Evolutionary conservation across 2,329 filamentous ascomycete species (phyloP), one percentile per base, ranked within the genome.

Genomic region (Aspergillus novoparasiticus): DNA sequence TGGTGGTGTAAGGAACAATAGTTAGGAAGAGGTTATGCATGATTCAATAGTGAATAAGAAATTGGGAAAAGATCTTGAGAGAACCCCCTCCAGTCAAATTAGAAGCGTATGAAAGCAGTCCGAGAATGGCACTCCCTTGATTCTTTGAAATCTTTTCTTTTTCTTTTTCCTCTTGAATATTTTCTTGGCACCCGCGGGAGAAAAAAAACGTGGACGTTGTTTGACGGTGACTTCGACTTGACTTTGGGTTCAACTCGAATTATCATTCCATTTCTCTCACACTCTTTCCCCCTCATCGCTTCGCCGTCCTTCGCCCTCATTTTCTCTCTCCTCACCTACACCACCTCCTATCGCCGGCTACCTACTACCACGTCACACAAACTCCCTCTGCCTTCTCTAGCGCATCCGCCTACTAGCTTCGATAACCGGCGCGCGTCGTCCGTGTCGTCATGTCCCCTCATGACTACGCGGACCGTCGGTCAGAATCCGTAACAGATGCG

Each of bases 401-500:
- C 65, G 65, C 65, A 67, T 63, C 56, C 58, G 32, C 59, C 58
- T 57, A 48, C 64, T 64, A 64, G 68, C 59, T 59, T 56, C 48
- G 58, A 67, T 67, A 67, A 61, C 62, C 61, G 67, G 68, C 66
- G 66, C 65, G 63, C 63, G 58, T 61, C 59, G 75, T 74, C 72
- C 72, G 70, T 73, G 73, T 77, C 75, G 76, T 78, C 76, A 80
- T 80, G 78, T 75, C 75, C 68, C 67, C 72, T 70, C 75, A 79
- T 77, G 77, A 75, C 74, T 70, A 74, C 70, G 75, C 77, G 71
- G 78, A 79, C 72, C 71, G 67, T 67, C 73, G 75, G 65, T 65
- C 73, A 68, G 73, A 75, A 68, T 69, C 71, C 32, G 72, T 75
- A 70, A 70, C 71, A 59, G 68, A 75, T 69, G 76, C 74, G 54